phyloP scores from a whole-genome alignment of 345 rosid genomes.

The Conringia planisiliqua region DNA sequence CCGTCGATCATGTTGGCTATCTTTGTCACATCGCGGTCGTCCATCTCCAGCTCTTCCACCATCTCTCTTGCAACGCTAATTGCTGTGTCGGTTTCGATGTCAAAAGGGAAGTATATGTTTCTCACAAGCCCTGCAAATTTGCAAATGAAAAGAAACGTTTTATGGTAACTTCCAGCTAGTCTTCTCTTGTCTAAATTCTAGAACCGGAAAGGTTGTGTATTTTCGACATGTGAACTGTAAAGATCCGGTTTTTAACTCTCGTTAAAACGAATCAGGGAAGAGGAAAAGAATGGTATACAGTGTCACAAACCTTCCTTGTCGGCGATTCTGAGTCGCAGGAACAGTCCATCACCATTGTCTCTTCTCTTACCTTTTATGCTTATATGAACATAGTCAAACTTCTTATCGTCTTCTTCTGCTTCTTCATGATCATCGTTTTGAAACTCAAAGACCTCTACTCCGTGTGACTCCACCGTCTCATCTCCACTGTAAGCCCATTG shows the following conservation, averaged over 20 bases:
- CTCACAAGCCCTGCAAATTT: slow-evolving; percentile 57
- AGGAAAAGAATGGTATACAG: not conserved
- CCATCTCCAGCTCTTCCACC: slow-evolving; percentile 90
- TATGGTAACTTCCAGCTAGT: not conserved
- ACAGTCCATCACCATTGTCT: slow-evolving; percentile 60
- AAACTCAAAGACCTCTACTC: slow-evolving; percentile 63
- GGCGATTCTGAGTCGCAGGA: slow-evolving; percentile 62
- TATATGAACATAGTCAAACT: slow-evolving; percentile 47
- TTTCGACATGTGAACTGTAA: not conserved
- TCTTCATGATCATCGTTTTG: slow-evolving; percentile 56
- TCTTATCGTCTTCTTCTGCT: slow-evolving; percentile 37
- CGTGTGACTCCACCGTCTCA: slow-evolving; percentile 46
- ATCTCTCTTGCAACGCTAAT: slow-evolving; percentile 90
- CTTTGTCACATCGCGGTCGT: slow-evolving; percentile 67
- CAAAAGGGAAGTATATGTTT: slow-evolving; percentile 88
- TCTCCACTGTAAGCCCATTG: slow-evolving; percentile 51
- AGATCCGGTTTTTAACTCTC: not conserved
- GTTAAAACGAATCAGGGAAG: not conserved
- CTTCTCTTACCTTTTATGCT: slow-evolving; percentile 77
- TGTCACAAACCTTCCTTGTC: slow-evolving; percentile 75
- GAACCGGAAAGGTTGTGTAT: not conserved
- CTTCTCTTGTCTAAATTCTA: not conserved
- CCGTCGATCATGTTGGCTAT: slow-evolving; percentile 90
- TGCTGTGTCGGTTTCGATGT: slow-evolving; percentile 70
- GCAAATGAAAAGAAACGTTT: not conserved